Percentiles rank a stretch among this genome's conserved stretches.
phyloP scores from a whole-genome alignment of 2,329 filamentous ascomycete genomes.

The Pseudogymnoascus sp. region DNA sequence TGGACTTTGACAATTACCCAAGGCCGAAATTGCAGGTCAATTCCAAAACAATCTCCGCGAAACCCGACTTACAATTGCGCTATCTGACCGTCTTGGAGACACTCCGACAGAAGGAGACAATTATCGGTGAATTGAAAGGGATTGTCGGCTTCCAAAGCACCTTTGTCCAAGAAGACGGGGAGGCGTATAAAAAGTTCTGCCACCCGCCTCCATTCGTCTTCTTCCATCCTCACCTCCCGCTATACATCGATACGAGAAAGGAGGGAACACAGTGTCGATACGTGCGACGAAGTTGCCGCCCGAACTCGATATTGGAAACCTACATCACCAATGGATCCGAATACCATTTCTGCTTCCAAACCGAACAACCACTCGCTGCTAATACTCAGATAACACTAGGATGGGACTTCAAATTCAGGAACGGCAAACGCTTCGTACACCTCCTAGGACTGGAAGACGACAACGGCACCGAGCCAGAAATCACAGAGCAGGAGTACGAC shows the following conservation, averaged over 20 bases:
- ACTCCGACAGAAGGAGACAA: slow-evolving; percentile 47
- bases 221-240: slow-evolving; percentile 78
- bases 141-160: slow-evolving; percentile 65
- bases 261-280: slow-evolving; percentile 84
- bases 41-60: slow-evolving; percentile 16
- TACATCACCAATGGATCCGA: slow-evolving; percentile 68
- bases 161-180: slow-evolving; percentile 58
- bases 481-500: slow-evolving; percentile 52
- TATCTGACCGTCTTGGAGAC: slow-evolving; percentile 42
- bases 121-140: slow-evolving; percentile 65
- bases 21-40: slow-evolving; percentile 25
- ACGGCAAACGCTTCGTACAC: slow-evolving; percentile 46
- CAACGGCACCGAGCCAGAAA: slow-evolving; percentile 41
- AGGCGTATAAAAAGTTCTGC: slow-evolving; percentile 58
- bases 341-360: slow-evolving; percentile 90
- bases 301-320: slow-evolving; percentile 82
- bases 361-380: slow-evolving; percentile 63
- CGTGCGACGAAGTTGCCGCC: slow-evolving; percentile 82
- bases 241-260: slow-evolving; percentile 85
- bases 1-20: slow-evolving; percentile 18
- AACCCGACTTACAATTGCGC: slow-evolving; percentile 59
- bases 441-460: slow-evolving; percentile 57
- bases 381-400: slow-evolving; percentile 54
- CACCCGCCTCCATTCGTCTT: slow-evolving; percentile 68
- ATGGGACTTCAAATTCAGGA: slow-evolving; percentile 60